Evolutionary conservation across 768 basidiomycete species (phyloP).

Genomic region (Scleroderma bovista): DNA sequence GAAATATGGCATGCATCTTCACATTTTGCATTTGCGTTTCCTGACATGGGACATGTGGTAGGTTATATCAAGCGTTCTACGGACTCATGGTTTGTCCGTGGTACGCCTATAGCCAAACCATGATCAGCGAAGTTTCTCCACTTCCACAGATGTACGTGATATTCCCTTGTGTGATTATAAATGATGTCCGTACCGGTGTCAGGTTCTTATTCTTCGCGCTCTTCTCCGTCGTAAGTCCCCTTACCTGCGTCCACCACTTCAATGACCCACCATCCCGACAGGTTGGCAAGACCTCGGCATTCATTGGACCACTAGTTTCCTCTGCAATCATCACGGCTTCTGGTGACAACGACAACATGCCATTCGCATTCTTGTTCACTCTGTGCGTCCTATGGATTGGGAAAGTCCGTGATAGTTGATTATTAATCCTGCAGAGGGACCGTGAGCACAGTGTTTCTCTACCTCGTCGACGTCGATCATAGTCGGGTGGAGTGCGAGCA

Average conservation of each 20-base stretch:
- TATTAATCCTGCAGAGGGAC: neutral
- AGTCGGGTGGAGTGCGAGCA: constrained; percentile 58
- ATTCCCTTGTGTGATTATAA: neutral
- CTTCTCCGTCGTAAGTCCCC: constrained; percentile 52
- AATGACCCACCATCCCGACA: constrained; percentile 15
- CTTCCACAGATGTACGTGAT: constrained; percentile 59
- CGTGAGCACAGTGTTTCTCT: constrained; percentile 48
- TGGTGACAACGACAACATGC: constrained; percentile 66
- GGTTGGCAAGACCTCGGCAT: constrained; percentile 72
- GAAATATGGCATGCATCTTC: constrained; percentile 54
- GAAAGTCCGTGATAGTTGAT: neutral
- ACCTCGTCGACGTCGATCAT: constrained; percentile 58
- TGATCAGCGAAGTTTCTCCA: constrained; percentile 77
- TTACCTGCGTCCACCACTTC: neutral
- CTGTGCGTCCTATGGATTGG: constrained; percentile 39
- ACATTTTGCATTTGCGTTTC: neutral
- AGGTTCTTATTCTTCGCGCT: constrained; percentile 74
- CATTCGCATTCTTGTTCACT: constrained; percentile 67
- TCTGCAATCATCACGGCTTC: constrained; percentile 69
- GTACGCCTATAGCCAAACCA: constrained; percentile 79
- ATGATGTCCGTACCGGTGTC: neutral
- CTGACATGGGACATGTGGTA: neutral
- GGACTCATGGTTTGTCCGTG: constrained; percentile 73
- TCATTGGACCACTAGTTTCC: constrained; percentile 71
- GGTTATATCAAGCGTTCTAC: constrained; percentile 67